phyloP scores from a whole-genome alignment of 2,329 filamentous ascomycete species.

The Nigrograna mackinnonii region DNA sequence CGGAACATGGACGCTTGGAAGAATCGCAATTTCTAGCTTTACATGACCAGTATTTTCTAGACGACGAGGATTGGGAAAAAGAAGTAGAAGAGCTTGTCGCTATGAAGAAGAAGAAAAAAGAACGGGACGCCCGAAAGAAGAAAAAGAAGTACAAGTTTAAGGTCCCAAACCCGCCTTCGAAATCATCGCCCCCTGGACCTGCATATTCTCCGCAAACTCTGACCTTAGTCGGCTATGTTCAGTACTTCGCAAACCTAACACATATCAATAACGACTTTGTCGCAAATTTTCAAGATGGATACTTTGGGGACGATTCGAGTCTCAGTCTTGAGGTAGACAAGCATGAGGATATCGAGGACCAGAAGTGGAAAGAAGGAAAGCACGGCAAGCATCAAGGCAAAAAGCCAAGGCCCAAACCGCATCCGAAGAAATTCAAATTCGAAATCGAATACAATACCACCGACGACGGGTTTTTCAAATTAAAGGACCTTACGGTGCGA shows the following conservation, averaged over 20 bases:
- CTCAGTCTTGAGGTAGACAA: constrained; percentile 27
- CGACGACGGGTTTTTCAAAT: constrained; percentile 72
- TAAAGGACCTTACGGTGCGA: constrained; percentile 82
- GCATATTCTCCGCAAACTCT: constrained; percentile 87
- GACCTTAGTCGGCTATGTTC: constrained; percentile 77
- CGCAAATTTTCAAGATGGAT: constrained; percentile 7
- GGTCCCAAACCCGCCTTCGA: constrained; percentile 71
- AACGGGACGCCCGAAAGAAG: constrained; percentile 22
- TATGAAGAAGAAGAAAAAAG: constrained; percentile 53
- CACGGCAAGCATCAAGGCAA: constrained; percentile 61
- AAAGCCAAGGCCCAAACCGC: constrained; percentile 53
- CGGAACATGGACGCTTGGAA: background rate
- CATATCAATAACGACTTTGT: constrained; percentile 75
- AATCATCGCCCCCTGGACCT: constrained; percentile 76
- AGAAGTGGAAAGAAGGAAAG: constrained; percentile 67
- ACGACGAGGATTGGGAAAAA: constrained; percentile 39
- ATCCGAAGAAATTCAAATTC: constrained; percentile 69
- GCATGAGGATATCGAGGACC: background rate
- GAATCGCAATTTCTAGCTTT: constrained; percentile 10
- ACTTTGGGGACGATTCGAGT: constrained; percentile 16
- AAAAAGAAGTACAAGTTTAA: constrained; percentile 51
- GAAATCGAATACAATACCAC: constrained; percentile 87
- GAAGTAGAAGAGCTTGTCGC: constrained; percentile 50
- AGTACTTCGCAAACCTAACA: constrained; percentile 95
- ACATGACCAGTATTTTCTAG: constrained; percentile 10